Percentiles rank a stretch among this genome's conserved stretches.
Conservation (phyloP, 2,329 filamentous ascomycete genomes). For the Pseudohalonectria lignicola region DNA sequence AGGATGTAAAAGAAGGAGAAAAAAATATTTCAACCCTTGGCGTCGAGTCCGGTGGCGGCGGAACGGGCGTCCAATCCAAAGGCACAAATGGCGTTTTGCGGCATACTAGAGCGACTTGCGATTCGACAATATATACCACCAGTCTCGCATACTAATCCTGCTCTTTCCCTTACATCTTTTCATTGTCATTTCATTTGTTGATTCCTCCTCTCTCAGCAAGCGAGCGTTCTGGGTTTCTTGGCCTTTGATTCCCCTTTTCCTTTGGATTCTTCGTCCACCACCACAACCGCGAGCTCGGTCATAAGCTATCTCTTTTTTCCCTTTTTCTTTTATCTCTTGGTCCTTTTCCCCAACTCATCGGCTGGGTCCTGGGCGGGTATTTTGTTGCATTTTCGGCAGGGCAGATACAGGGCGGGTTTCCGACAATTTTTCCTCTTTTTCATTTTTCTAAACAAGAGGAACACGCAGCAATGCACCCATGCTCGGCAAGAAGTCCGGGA, state of each 20-base stretch:
- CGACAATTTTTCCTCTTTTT: constrained; percentile 15
- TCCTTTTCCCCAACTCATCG: constrained; percentile 25
- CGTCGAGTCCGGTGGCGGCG: constrained; percentile 1
- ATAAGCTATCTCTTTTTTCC: constrained; percentile 15
- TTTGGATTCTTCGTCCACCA: constrained; percentile 16
- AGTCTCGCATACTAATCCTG: constrained; percentile 13
- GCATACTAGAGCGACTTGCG: constrained; percentile 24
- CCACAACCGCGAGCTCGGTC: constrained; percentile 39
- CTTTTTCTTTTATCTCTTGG: constrained; percentile 24
- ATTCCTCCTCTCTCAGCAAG: constrained; percentile 22
- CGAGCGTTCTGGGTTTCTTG: constrained; percentile 26
- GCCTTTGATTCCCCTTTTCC: constrained; percentile 26
- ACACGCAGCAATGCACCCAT: constrained; percentile 50
- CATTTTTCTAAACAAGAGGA: constrained; percentile 37
- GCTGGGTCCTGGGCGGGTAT: constrained; percentile 41
- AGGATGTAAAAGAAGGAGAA: too few species aligned
- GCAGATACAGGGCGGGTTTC: constrained; percentile 38
- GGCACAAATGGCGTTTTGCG: constrained; percentile 22
- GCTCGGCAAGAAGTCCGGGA: constrained; percentile 36
- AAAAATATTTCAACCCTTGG: too few species aligned
- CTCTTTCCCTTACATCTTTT: constrained; percentile 15
- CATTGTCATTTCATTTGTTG: constrained; percentile 12
- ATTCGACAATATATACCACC: constrained; percentile 15
- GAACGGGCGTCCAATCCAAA: constrained; percentile 3
- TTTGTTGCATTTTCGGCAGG: constrained; percentile 43